Evolutionary conservation across 2,329 filamentous ascomycete genomes (phyloP).

Genomic region (Arachnomyces sp.): DNA sequence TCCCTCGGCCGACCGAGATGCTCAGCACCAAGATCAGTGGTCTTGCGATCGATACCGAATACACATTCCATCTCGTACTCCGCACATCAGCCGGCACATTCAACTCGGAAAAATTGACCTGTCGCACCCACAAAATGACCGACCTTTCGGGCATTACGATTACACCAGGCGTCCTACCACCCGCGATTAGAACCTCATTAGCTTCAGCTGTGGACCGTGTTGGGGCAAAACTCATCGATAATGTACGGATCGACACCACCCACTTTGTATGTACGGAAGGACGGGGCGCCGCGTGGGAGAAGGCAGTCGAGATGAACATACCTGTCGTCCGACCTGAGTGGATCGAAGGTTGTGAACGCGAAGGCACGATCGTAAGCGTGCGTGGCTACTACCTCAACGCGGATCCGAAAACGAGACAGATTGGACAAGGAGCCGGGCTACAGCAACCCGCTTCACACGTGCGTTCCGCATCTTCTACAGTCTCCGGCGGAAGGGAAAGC

Average conservation of each 20-base stretch:
- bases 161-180: constrained; percentile 77
- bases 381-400: constrained; percentile 95
- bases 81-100: constrained; percentile 85
- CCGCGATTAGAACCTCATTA: constrained; percentile 64
- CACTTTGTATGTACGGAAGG: constrained; percentile 97
- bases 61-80: constrained; percentile 86
- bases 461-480: not conserved
- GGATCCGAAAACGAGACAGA: constrained; percentile 55
- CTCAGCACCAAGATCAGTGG: constrained; percentile 95
- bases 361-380: constrained; percentile 86
- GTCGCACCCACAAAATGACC: constrained; percentile 97
- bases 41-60: constrained; percentile 92
- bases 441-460: constrained; percentile 17
- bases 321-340: constrained; percentile 94
- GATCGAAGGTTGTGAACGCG: constrained; percentile 92
- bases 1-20: constrained; percentile 78
- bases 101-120: constrained; percentile 71
- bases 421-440: constrained; percentile 30
- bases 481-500: not conserved
- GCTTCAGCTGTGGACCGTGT: constrained; percentile 73
- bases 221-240: constrained; percentile 83
- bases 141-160: constrained; percentile 93
- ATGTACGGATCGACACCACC: constrained; percentile 91
- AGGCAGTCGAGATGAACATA: constrained; percentile 95
- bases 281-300: constrained; percentile 84